Percentiles rank a stretch among this genome's conserved stretches.
phyloP scores from a whole-genome alignment of 2,329 filamentous ascomycete genomes.

The Cladophialophora immunda region DNA sequence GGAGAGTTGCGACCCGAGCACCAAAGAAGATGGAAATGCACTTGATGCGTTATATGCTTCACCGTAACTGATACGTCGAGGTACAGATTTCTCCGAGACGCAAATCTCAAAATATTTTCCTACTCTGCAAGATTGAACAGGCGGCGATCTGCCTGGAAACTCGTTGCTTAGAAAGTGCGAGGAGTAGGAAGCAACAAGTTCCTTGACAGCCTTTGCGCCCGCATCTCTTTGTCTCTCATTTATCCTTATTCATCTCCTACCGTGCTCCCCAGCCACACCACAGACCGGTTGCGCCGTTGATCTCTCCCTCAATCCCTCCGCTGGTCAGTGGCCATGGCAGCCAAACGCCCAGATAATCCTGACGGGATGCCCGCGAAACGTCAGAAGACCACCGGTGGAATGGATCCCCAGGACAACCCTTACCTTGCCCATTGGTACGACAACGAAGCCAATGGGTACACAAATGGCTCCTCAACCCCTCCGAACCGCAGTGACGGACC shows the following conservation, averaged over 20 bases:
- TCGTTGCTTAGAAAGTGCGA: background rate
- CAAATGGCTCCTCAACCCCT: slow-evolving; percentile 48
- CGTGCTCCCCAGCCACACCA: background rate
- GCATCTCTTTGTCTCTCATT: background rate
- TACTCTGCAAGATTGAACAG: background rate
- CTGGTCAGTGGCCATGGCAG: slow-evolving; percentile 33
- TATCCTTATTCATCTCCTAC: background rate
- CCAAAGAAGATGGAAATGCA: background rate
- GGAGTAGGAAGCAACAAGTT: background rate
- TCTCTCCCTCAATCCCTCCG: background rate
- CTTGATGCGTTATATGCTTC: background rate
- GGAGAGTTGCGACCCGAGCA: background rate
- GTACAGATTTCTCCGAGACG: background rate
- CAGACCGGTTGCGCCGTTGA: background rate
- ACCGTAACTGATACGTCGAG: background rate
- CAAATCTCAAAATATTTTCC: slow-evolving; percentile 20
- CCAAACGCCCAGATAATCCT: slow-evolving; percentile 35
- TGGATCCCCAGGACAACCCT: slow-evolving; percentile 73
- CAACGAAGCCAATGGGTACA: slow-evolving; percentile 48
- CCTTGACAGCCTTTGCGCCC: background rate
- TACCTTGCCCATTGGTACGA: slow-evolving; percentile 92
- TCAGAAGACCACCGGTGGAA: slow-evolving; percentile 59
- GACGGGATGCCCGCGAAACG: slow-evolving; percentile 61
- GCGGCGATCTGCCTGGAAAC: background rate
- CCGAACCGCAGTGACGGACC: slow-evolving; percentile 54